A percentile compares a stretch with the other conserved stretches of the same genome.
These are phyloP conservation scores for Vachellia collinsii DNA, from an alignment of 306 rosid genomes.

Conservation along the genomic window DNA sequence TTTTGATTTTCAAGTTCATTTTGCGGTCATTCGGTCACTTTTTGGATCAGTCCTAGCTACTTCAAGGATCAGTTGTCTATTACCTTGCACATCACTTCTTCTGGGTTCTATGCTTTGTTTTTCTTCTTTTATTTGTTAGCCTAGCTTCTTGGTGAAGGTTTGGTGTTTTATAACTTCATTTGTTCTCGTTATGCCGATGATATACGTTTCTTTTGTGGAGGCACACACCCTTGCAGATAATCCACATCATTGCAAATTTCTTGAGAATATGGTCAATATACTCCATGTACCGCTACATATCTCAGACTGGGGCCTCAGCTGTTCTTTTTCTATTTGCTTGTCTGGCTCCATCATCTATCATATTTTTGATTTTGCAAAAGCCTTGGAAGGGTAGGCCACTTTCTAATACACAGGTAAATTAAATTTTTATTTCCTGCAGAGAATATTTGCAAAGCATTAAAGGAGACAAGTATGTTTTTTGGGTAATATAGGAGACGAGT, in stretches of 20 bases:
- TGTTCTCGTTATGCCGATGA: slow-evolving; percentile 29
- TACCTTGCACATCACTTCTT: slow-evolving; percentile 14
- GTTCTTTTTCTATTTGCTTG: slow-evolving; percentile 86
- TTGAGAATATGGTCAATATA: slow-evolving; percentile 97
- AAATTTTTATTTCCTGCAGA: slow-evolving; percentile 9
- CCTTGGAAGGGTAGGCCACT: slow-evolving; percentile 99
- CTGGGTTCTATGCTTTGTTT: not conserved
- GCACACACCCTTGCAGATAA: slow-evolving; percentile 90
- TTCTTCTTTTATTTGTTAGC: not conserved
- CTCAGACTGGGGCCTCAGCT: slow-evolving; percentile 84
- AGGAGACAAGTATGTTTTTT: slow-evolving; percentile 11
- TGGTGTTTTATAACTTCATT: slow-evolving; percentile 14
- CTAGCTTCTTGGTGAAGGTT: slow-evolving; percentile 8
- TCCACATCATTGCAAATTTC: slow-evolving; percentile 83
- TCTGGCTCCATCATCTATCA: slow-evolving; percentile 74
- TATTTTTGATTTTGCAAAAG: slow-evolving; percentile 84
- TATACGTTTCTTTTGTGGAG: slow-evolving; percentile 46
- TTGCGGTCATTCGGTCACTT: slow-evolving; percentile 18
- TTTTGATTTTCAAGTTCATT: slow-evolving; percentile 27
- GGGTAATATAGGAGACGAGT: not conserved
- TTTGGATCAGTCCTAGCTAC: slow-evolving; percentile 17
- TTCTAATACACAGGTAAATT: slow-evolving; percentile 79
- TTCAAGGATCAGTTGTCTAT: not conserved
- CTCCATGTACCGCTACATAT: slow-evolving; percentile 77
- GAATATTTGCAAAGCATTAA: slow-evolving; percentile 6